Percentiles rank a stretch among this genome's conserved stretches.
Conservation (phyloP, 257 asterid genomes). For the Linaria vulgaris region DNA sequence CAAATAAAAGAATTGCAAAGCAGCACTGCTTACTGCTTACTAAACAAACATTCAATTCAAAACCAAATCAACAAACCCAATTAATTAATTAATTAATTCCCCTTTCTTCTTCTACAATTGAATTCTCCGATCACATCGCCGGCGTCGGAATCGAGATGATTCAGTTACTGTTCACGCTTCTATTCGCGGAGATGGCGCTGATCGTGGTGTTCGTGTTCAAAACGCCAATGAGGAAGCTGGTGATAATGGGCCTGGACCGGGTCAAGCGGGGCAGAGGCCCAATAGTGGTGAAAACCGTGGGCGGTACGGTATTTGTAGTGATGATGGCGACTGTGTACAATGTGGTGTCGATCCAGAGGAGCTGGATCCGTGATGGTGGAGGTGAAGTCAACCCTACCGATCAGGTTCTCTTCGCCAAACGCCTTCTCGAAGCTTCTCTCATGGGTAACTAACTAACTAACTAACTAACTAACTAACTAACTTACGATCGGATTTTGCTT, state of each 20-base stretch:
- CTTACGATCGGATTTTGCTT: too few species aligned
- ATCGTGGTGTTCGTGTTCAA: constrained; percentile 80
- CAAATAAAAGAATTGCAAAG: constrained; percentile 27
- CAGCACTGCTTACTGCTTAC: constrained; percentile 12
- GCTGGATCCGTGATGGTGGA: constrained; percentile 70
- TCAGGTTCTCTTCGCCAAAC: constrained; percentile 67
- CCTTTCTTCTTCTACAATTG: too few species aligned
- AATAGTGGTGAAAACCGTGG: constrained; percentile 58
- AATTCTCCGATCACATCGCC: neutral
- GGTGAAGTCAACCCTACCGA: constrained; percentile 77
- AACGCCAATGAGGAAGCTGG: constrained; percentile 82
- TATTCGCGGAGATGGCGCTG: constrained; percentile 68
- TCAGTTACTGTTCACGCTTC: constrained; percentile 54
- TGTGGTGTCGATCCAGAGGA: constrained; percentile 52
- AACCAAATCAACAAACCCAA: neutral
- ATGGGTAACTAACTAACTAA: constrained; percentile 88
- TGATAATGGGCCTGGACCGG: constrained; percentile 76
- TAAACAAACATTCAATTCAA: constrained; percentile 23
- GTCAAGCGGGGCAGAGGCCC: constrained; percentile 85
- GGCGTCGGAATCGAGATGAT: constrained; percentile 41
- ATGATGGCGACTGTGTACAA: constrained; percentile 66
- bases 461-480: too few species aligned
- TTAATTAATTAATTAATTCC: too few species aligned
- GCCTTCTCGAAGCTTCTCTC: constrained; percentile 86
- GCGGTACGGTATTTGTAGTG: constrained; percentile 55